Evolutionary conservation across 2,329 filamentous ascomycete genomes (phyloP), one percentile per base, ranked within the genome.

Genomic region (Xylariaceae sp.): DNA sequence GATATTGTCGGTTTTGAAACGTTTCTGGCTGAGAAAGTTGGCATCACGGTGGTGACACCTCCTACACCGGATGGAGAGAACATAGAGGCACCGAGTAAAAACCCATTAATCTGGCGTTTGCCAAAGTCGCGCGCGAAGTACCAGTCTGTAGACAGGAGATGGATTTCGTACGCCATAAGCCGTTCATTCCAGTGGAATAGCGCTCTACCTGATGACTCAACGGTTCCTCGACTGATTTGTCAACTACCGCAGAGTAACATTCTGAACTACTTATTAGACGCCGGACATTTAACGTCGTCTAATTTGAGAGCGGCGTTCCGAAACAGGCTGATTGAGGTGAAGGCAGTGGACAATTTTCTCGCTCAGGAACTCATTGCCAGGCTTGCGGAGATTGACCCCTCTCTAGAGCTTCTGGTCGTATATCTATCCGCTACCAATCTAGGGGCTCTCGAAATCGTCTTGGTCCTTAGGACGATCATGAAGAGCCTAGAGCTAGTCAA

Each of bases 371-470:
- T 91, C 3, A 78, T 88, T 27, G 71, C 76, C 44, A 76, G 84
- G 44, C 72, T 91, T 39, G 77, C 80, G 0, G 77, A 84, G 47
- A 76, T 85, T n/a, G 87, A 91, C 62, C 80, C 83, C 2, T 83
- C 84, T 35, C 79, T 89, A 68, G 80, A 84, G 49, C 73, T 89
- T 2, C 75, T 91, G 40, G 76, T 85, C 43, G 80, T 79, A 53
- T 82, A 89, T 55, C 73, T 91, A 5, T 80, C 81, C 40, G 78
- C 79, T 4, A 87, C 86, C 6, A 81, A 83, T 62, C 76, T 90
- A 19, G 81, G 83, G 3, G 75, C 86, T 41, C 72, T 78, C 3
- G 87, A 91, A 66, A 75, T 91, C 4, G 76, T 89, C 1, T 74
- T 85, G 53, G 80, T 84, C 3, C 80, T 91, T 50, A 80, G 83